phyloP scores from a whole-genome alignment of 345 rosid species.

The Diplotaxis tenuifolia region DNA sequence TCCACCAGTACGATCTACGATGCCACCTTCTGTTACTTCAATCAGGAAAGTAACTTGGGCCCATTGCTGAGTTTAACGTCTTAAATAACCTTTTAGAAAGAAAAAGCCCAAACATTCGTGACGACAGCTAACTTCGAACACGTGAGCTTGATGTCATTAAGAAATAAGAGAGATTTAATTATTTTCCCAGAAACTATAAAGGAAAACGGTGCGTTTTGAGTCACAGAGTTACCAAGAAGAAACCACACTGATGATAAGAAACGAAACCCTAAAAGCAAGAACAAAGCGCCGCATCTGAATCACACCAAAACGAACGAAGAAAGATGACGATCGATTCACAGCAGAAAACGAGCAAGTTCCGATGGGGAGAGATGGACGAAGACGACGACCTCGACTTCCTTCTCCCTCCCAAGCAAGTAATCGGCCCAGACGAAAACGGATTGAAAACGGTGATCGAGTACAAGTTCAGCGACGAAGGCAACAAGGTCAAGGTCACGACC shows the following conservation, averaged over 20 bases:
- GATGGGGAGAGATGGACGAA: slow-evolving; percentile 80
- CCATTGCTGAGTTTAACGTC: background rate
- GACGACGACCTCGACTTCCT: slow-evolving; percentile 66
- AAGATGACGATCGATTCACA: slow-evolving; percentile 30
- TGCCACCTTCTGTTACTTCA: too few relatives aligned
- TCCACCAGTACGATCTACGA: too few relatives aligned
- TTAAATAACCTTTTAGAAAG: background rate
- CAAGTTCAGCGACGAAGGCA: slow-evolving; percentile 68
- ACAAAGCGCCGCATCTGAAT: slow-evolving; percentile 24
- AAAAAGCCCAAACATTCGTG: background rate
- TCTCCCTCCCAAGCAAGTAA: slow-evolving; percentile 66
- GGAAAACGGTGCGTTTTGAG: background rate
- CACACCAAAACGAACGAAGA: background rate
- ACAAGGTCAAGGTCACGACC: slow-evolving; percentile 66
- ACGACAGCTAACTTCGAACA: background rate
- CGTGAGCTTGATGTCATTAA: background rate
- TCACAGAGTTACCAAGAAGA: background rate
- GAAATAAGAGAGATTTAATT: background rate
- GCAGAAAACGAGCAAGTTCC: slow-evolving; percentile 45
- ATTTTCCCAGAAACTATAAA: background rate
- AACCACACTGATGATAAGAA: background rate
- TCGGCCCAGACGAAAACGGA: slow-evolving; percentile 81
- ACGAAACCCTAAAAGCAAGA: slow-evolving; percentile 18
- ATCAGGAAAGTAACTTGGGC: background rate
- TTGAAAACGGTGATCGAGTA: slow-evolving; percentile 64